These are phyloP conservation scores for Geopyxis carbonaria DNA, from an alignment of 495 filamentous ascomycete species.

Conservation along the genomic window DNA sequence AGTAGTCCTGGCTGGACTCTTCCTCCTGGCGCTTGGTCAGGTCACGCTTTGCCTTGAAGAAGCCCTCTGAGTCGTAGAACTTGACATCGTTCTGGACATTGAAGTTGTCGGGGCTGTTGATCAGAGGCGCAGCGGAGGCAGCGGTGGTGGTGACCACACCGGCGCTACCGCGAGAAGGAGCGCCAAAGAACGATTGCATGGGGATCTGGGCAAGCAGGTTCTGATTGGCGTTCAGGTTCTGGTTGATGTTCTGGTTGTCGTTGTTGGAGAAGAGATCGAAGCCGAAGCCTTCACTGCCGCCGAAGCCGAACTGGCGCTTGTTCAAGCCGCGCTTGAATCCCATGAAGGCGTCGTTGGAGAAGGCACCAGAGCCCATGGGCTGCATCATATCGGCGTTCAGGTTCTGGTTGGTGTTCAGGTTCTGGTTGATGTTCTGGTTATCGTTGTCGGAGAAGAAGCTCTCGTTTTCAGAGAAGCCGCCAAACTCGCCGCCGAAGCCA, in stretches of 20 bases:
- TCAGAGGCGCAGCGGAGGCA: conserved; percentile 9
- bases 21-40: conserved; percentile 6
- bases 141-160: not conserved
- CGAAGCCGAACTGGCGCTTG: conserved; percentile 3
- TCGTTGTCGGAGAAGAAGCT: conserved; percentile 11
- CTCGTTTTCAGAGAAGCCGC: conserved; percentile 8
- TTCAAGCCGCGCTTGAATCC: no score
- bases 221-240: conserved; percentile 22
- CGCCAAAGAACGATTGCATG: conserved; percentile 14
- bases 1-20: no score
- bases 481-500: conserved; percentile 10
- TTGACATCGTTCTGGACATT: conserved; percentile 20
- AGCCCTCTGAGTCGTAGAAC: conserved; percentile 14
- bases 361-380: no score
- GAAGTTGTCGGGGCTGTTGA: conserved; percentile 17
- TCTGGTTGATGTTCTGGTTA: conserved; percentile 23
- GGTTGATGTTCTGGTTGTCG: conserved; percentile 21
- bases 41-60: conserved; percentile 15
- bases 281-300: conserved; percentile 2
- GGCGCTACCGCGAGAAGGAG: not conserved
- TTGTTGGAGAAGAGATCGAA: conserved; percentile 9
- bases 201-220: conserved; percentile 16
- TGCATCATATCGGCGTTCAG: conserved; percentile 20
- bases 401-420: conserved; percentile 23
- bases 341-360: no score